Percentiles rank a stretch among this genome's conserved stretches.
Evolutionary conservation across 2,329 filamentous ascomycete species (phyloP).

Genomic region (Teratosphaeria viscida): DNA sequence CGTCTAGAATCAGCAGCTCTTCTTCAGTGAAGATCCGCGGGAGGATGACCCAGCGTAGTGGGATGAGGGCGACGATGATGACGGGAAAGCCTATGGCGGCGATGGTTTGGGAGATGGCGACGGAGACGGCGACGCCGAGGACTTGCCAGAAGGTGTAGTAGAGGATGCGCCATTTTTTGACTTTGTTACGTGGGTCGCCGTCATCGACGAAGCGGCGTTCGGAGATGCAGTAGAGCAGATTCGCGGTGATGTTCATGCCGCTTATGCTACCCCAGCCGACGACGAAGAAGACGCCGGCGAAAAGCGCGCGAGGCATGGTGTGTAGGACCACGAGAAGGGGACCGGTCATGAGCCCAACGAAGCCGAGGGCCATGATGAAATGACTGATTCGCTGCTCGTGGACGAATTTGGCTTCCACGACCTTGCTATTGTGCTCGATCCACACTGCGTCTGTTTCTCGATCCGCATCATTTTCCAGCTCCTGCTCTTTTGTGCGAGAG

Average conservation of each 20-base stretch:
- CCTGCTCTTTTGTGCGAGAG: constrained; percentile 33
- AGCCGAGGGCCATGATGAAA: constrained; percentile 44
- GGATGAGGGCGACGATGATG: constrained; percentile 47
- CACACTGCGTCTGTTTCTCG: constrained; percentile 15
- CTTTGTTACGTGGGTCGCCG: constrained; percentile 35
- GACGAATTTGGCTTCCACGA: constrained; percentile 37
- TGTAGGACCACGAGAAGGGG: constrained; percentile 44
- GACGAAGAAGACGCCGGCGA: constrained; percentile 49
- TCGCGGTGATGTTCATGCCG: constrained; percentile 43
- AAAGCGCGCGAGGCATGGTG: constrained; percentile 44
- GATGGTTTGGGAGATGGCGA: constrained; percentile 50
- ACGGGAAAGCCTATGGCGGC: constrained; percentile 51
- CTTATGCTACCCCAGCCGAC: constrained; percentile 44
- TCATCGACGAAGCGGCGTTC: constrained; percentile 40
- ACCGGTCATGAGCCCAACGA: constrained; percentile 48
- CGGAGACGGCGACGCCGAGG: constrained; percentile 41
- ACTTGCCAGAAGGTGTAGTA: constrained; percentile 44
- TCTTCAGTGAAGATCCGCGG: constrained; percentile 40
- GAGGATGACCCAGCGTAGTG: constrained; percentile 40
- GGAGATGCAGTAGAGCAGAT: constrained; percentile 39
- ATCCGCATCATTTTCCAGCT: constrained; percentile 24
- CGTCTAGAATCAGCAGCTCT: constrained; percentile 43
- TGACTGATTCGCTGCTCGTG: constrained; percentile 49
- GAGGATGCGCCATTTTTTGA: constrained; percentile 37
- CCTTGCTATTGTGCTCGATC: constrained; percentile 33